Evolutionary conservation across 139 green algal species (phyloP).

Genomic region (Chlorella sp.): DNA sequence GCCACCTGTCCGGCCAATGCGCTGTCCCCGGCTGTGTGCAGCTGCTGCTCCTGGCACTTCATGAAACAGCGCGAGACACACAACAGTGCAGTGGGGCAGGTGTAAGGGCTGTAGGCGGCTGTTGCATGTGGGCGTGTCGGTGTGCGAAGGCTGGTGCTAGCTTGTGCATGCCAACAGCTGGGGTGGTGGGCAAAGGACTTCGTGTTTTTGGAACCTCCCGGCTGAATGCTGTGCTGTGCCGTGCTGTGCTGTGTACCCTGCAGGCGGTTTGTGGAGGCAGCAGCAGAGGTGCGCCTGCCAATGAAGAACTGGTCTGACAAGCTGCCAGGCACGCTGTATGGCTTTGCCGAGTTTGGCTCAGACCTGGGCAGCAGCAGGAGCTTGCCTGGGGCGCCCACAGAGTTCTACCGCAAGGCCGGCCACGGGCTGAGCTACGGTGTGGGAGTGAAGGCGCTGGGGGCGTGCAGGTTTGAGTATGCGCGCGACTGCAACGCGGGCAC

Average conservation of each 20-base stretch:
- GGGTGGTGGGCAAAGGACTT: too few species aligned
- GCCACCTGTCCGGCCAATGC: too few species aligned
- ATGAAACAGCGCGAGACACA: too few species aligned
- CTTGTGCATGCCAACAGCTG: too few species aligned
- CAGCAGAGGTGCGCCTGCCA: conserved; percentile 72
- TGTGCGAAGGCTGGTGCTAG: too few species aligned
- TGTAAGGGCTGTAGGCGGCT: too few species aligned
- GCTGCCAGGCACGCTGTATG: conserved; percentile 63
- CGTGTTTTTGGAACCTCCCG: too few species aligned
- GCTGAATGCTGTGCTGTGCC: too few species aligned
- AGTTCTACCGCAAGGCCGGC: conserved; percentile 86
- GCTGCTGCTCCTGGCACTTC: conserved; percentile 81
- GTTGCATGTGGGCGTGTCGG: too few species aligned
- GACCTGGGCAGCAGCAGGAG: conserved; percentile 67
- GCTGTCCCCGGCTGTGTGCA: background rate
- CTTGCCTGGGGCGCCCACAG: conserved; percentile 81
- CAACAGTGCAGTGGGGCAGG: too few species aligned
- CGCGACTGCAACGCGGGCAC: conserved; percentile 80
- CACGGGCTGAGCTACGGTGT: conserved; percentile 66
- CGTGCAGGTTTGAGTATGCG: conserved; percentile 75
- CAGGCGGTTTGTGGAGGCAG: conserved; percentile 72
- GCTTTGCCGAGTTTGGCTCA: conserved; percentile 79
- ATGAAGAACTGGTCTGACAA: conserved; percentile 42
- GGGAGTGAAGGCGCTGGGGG: conserved; percentile 76
- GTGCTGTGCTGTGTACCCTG: conserved; percentile 86